Percentiles rank a stretch among this genome's conserved stretches.
Evolutionary conservation across 2,329 filamentous ascomycete species (phyloP).

Genomic region (Akanthomyces uredinophilus): DNA sequence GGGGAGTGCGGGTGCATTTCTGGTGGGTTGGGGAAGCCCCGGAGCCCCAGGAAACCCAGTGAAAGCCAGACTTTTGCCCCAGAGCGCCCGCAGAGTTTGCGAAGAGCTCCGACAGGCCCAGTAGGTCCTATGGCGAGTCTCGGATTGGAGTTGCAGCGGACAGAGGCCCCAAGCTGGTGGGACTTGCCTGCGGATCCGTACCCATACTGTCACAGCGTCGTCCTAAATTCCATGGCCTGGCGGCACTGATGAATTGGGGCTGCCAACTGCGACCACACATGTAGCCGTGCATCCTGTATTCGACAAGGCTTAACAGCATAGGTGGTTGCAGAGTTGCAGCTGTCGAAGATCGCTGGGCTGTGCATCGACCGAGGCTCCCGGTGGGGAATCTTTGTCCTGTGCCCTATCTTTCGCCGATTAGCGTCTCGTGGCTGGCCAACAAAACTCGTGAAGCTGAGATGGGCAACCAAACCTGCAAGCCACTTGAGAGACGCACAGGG

Average conservation of each 20-base stretch:
- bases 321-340: no score
- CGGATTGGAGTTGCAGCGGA: neutral
- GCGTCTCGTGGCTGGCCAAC: neutral
- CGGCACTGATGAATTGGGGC: neutral
- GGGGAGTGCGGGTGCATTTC: constrained; percentile 6
- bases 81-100: neutral
- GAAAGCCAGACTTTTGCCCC: neutral
- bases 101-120: neutral
- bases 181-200: constrained; percentile 6
- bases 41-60: constrained; percentile 8
- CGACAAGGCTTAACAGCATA: neutral
- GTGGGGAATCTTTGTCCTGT: neutral
- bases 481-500: neutral
- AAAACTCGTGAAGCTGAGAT: neutral
- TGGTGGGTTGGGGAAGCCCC: constrained; percentile 10
- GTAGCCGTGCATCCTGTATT: constrained; percentile 1
- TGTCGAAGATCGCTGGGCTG: neutral
- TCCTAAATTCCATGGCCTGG: neutral
- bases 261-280: neutral
- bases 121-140: neutral
- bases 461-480: neutral
- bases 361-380: constrained; percentile 1
- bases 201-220: constrained; percentile 3
- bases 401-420: neutral
- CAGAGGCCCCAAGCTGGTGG: neutral